A percentile compares a stretch with the other conserved stretches of the same genome.
phyloP scores from a whole-genome alignment of 805 yeast species.

The Candida palmyrensis region DNA sequence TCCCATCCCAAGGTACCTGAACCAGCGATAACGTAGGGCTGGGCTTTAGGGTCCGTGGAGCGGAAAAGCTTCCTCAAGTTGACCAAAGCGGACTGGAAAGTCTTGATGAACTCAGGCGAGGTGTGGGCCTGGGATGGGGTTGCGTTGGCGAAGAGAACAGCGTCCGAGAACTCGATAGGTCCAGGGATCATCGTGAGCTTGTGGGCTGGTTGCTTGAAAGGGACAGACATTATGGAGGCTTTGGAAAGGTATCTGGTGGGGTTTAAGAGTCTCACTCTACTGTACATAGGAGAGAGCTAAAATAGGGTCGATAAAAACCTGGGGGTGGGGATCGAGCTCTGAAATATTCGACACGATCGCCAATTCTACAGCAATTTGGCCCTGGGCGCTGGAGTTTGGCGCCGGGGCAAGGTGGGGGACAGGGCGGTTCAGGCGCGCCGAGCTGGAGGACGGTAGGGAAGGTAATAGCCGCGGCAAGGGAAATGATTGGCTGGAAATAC shows the following conservation, averaged over 20 bases:
- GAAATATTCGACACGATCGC: background rate
- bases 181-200: constrained; percentile 70
- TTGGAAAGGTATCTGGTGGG: background rate
- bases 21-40: constrained; percentile 79
- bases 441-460: too few species aligned
- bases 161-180: constrained; percentile 78
- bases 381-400: background rate
- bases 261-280: constrained; percentile 1
- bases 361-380: background rate
- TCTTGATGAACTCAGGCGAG: constrained; percentile 71
- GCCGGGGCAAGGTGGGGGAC: background rate
- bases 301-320: background rate
- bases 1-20: constrained; percentile 98
- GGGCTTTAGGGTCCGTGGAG: constrained; percentile 57
- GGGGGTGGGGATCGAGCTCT: background rate
- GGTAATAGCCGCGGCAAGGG: too few species aligned
- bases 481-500: too few species aligned
- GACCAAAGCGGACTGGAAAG: constrained; percentile 64
- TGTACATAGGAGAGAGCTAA: constrained; percentile 1
- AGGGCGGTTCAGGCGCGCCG: background rate
- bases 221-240: constrained; percentile 23
- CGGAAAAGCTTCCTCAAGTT: constrained; percentile 72
- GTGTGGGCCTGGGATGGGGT: constrained; percentile 89
- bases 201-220: constrained; percentile 39
- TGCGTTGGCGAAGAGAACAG: constrained; percentile 73